Evolutionary conservation across 1,139 yeast genomes (phyloP), one percentile per base, ranked within the genome.

Genomic region (Protomyces arabidopsidicola): DNA sequence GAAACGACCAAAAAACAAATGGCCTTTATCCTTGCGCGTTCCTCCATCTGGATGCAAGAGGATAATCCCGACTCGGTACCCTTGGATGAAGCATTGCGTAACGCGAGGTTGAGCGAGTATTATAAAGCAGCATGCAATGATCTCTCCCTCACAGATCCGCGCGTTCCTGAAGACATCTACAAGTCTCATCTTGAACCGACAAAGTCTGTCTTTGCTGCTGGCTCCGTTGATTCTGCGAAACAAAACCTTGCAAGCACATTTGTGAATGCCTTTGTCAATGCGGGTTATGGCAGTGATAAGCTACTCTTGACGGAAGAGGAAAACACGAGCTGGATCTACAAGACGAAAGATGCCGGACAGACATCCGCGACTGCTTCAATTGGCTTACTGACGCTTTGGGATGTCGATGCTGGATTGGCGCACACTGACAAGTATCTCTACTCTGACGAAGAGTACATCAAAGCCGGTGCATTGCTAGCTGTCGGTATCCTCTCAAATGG

Each of bases 381-480:
- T 67, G 98, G 98, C 66, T 81, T 95, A 10, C 82, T 93, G 67
- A 86, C 87, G 73, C 91, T 90, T 74, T 93, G 99, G 99, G 88
- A 93, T 74, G 82, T 84, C 67, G 84, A 85, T 70, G 95, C 88
- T 70, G 98, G 98, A 69, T 82, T 93, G 69, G 97, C 91, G 76
- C 85, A 84, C 64, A 81, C 93, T 71, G 98, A 93, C 77, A 90
- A 88, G 75, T 91, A 88, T 75, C 80, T 93, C 67, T 90, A 91
- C 73, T 87, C 96, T 6, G 82, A 85, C 34, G 96, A 90, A 71
- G 87, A 85, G 66, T 93, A 90, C 72, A 85, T 91, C 69, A 90
- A 90, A 76, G 97, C 98, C 12, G 99, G 99, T 76, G 97, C 98
- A 3, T 80, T 93, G 67, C 81, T 95, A 69, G 99, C 98, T 75